Conservation (phyloP, 2,329 filamentous ascomycete genomes). For the Sclerotiophoma versabilis region DNA sequence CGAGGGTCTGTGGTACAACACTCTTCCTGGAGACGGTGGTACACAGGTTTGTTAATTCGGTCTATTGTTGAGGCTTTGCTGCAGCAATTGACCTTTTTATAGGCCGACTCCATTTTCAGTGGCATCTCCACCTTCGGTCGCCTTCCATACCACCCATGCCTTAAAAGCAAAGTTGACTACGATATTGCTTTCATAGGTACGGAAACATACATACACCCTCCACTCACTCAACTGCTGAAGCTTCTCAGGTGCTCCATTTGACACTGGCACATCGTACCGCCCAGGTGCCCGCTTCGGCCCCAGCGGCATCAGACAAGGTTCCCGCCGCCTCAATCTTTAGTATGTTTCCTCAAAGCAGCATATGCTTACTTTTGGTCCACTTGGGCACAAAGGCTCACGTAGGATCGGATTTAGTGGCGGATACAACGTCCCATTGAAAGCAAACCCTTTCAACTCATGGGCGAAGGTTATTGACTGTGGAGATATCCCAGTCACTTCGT, state of each 20-base stretch:
- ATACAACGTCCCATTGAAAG: constrained; percentile 81
- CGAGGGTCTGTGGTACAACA: constrained; percentile 82
- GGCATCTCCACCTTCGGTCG: constrained; percentile 87
- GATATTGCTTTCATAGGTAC: constrained; percentile 78
- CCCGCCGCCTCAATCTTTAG: constrained; percentile 85
- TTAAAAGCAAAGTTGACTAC: constrained; percentile 74
- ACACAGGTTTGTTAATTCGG: constrained; percentile 68
- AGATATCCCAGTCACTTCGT: constrained; percentile 85
- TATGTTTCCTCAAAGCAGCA: constrained; percentile 58
- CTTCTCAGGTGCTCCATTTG: constrained; percentile 72
- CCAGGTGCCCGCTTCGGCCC: constrained; percentile 86
- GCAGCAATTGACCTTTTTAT: constrained; percentile 23
- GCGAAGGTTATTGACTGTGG: constrained; percentile 83
- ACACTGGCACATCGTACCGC: constrained; percentile 84
- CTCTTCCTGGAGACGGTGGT: constrained; percentile 80
- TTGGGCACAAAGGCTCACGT: constrained; percentile 55
- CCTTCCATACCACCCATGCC: constrained; percentile 77
- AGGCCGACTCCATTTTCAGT: constrained; percentile 89
- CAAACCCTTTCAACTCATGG: constrained; percentile 83
- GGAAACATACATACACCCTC: not conserved
- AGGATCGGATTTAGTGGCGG: constrained; percentile 72
- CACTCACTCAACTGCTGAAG: constrained; percentile 38
- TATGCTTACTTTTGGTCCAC: constrained; percentile 49
- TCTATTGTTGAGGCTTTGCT: not conserved
- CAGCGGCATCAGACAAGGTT: constrained; percentile 85